Percentiles rank a stretch among this genome's conserved stretches.
Conservation (phyloP, 169 alveolate species). For the Cyclospora cayetanensis region DNA sequence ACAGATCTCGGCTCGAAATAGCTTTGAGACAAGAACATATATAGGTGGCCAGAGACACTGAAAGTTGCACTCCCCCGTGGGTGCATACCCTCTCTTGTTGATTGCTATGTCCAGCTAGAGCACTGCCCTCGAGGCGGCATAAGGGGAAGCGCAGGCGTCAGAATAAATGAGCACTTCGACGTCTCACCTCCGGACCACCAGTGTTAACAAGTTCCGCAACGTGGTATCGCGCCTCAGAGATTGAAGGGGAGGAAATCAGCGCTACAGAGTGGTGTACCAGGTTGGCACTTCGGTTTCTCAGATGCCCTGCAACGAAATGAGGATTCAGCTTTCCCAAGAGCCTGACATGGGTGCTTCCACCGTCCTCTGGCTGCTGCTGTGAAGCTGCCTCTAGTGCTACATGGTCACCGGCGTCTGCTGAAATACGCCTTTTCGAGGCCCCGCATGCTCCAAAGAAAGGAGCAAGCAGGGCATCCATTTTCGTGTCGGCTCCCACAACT, state of each 20-base stretch:
- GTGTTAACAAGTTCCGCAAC: slow-evolving; percentile 49
- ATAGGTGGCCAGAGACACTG: too few species aligned
- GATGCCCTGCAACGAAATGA: slow-evolving; percentile 41
- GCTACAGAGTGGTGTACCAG: slow-evolving; percentile 53
- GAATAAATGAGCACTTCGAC: not conserved
- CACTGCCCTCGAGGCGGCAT: too few species aligned
- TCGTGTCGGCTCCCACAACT: slow-evolving; percentile 3
- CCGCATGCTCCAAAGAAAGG: slow-evolving; percentile 34
- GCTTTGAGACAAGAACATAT: too few species aligned
- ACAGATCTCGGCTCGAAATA: too few species aligned
- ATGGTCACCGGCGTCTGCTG: not conserved
- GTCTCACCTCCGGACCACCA: slow-evolving; percentile 58
- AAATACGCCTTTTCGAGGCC: not conserved
- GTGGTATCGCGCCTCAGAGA: slow-evolving; percentile 60
- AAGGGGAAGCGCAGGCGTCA: too few species aligned
- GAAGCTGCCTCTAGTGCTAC: not conserved
- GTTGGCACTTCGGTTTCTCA: slow-evolving; percentile 43
- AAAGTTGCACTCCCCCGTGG: too few species aligned
- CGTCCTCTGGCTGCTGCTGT: not conserved
- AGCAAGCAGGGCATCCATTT: not conserved
- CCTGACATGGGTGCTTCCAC: not conserved
- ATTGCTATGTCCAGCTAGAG: too few species aligned
- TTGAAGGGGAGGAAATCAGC: not conserved
- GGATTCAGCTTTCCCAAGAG: slow-evolving; percentile 35
- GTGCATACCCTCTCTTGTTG: too few species aligned